Percentiles rank a stretch among this genome's conserved stretches.
Conservation (phyloP, 768 basidiomycete genomes). For the Mycena rebaudengoi region DNA sequence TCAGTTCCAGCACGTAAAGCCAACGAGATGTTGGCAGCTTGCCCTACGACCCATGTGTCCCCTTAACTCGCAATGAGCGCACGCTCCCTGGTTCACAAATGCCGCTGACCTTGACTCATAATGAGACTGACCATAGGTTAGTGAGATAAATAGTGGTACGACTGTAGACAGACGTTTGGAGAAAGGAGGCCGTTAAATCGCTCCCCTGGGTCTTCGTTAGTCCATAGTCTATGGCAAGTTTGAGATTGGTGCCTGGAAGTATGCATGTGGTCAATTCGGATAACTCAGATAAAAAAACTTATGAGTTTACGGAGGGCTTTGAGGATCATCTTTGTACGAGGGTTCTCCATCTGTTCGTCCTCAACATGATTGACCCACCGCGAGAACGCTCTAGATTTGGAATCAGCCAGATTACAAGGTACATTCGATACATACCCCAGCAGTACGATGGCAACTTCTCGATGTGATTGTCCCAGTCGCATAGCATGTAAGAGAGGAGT, state of each 20-base stretch:
- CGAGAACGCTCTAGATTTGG: slow-evolving; percentile 67
- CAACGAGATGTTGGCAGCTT: slow-evolving; percentile 71
- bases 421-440: slow-evolving; percentile 55
- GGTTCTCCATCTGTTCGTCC: slow-evolving; percentile 78
- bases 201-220: slow-evolving; percentile 76
- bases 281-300: neutral
- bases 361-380: slow-evolving; percentile 91
- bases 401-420: neutral
- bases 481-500: slow-evolving; percentile 94
- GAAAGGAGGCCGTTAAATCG: slow-evolving; percentile 88
- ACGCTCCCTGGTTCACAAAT: too few species aligned
- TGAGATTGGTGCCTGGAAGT: slow-evolving; percentile 76
- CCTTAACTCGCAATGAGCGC: slow-evolving; percentile 98
- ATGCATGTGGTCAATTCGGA: slow-evolving; percentile 11
- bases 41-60: slow-evolving; percentile 84
- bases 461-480: slow-evolving; percentile 75
- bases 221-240: slow-evolving; percentile 91
- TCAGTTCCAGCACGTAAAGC: slow-evolving; percentile 73
- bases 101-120: neutral
- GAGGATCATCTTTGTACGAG: slow-evolving; percentile 73
- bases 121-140: neutral
- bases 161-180: slow-evolving; percentile 71
- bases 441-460: slow-evolving; percentile 87
- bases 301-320: slow-evolving; percentile 76
- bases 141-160: neutral